phyloP scores from a whole-genome alignment of 768 basidiomycete genomes.

The Tephrocybe sp. region DNA sequence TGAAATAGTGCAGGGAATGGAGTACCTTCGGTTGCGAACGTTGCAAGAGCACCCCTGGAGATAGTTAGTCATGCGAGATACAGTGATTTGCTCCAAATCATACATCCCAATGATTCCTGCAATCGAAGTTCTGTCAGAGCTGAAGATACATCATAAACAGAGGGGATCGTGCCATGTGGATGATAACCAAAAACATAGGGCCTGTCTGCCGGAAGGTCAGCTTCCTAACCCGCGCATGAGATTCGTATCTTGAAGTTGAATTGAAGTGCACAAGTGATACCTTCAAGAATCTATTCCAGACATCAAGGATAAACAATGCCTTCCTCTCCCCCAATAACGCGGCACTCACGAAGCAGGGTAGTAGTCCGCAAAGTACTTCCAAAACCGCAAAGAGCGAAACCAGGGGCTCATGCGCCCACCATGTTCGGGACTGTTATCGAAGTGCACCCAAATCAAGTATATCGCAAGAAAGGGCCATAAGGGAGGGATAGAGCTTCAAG shows the following conservation, averaged over 20 bases:
- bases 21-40: constrained; percentile 92
- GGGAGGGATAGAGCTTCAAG: constrained; percentile 74
- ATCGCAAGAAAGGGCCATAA: constrained; percentile 81
- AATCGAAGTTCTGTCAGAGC: constrained; percentile 8
- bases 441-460: constrained; percentile 78
- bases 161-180: constrained; percentile 75
- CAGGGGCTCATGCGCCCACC: constrained; percentile 72
- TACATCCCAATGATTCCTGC: constrained; percentile 97
- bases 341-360: constrained; percentile 82
- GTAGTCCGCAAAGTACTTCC: constrained; percentile 91
- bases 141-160: not conserved
- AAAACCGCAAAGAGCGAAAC: constrained; percentile 69
- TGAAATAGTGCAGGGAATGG: constrained; percentile 5
- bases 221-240: constrained; percentile 53
- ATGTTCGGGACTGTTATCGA: constrained; percentile 74
- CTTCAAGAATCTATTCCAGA: constrained; percentile 44
- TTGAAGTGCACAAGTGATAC: constrained; percentile 23
- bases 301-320: not conserved
- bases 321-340: constrained; percentile 24
- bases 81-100: not conserved
- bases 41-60: constrained; percentile 85
- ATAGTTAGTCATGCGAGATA: not conserved
- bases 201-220: constrained; percentile 85
- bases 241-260: constrained; percentile 11
- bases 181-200: constrained; percentile 98